These are phyloP conservation scores for Aureobasidium vineae DNA, from an alignment of 2,329 filamentous ascomycete species.

Conservation along the genomic window DNA sequence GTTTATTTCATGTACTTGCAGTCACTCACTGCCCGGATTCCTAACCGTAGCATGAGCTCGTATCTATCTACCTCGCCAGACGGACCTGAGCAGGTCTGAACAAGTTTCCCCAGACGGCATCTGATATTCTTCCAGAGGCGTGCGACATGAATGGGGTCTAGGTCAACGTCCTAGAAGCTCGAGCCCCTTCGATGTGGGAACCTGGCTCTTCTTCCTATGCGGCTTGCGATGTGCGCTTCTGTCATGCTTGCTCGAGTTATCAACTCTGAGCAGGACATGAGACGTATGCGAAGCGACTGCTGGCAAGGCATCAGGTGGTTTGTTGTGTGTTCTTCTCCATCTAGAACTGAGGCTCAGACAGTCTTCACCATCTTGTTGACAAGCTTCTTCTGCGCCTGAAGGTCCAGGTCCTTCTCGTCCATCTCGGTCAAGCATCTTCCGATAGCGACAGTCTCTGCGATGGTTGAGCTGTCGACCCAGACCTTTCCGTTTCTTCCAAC, in stretches of 20 bases:
- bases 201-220: not conserved
- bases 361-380: constrained; percentile 65
- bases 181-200: too few relatives aligned
- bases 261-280: not conserved
- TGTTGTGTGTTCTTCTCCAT: not conserved
- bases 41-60: not conserved
- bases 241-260: not conserved
- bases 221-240: not conserved
- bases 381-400: constrained; percentile 68
- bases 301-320: not conserved
- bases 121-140: not conserved
- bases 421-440: constrained; percentile 74
- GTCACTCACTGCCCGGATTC: too few relatives aligned
- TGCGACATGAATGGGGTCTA: not conserved
- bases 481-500: constrained; percentile 89
- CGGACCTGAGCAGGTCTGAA: too few relatives aligned
- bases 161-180: not conserved
- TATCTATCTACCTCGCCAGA: not conserved
- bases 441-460: constrained; percentile 71
- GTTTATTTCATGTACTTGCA: too few relatives aligned
- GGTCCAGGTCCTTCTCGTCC: constrained; percentile 64
- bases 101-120: too few relatives aligned
- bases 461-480: constrained; percentile 80
- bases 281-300: not conserved
- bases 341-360: constrained; percentile 35